Conservation (phyloP, 2,329 filamentous ascomycete genomes). For the Diaporthe ilicicola region DNA sequence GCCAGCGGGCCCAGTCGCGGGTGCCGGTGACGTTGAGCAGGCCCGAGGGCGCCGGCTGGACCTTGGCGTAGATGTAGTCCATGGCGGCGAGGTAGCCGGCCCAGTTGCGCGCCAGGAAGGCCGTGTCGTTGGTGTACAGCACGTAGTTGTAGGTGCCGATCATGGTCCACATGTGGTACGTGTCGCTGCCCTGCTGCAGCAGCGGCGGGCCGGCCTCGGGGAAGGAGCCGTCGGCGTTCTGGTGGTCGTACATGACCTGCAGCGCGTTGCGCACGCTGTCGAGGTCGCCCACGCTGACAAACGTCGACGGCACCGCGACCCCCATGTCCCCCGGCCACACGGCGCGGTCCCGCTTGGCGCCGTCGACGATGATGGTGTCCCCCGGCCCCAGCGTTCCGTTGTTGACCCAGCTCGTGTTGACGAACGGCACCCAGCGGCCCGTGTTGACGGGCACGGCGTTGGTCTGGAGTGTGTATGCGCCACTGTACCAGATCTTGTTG, state of each 20-base stretch:
- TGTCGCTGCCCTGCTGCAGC: conserved; percentile 44
- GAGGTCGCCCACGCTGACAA: conserved; percentile 59
- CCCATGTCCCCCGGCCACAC: conserved; percentile 68
- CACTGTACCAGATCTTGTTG: conserved; percentile 62
- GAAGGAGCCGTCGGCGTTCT: conserved; percentile 52
- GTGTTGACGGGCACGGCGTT: conserved; percentile 44
- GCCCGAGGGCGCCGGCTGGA: conserved; percentile 40
- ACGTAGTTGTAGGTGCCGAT: conserved; percentile 65
- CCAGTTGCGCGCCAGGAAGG: conserved; percentile 45
- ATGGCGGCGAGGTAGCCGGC: conserved; percentile 43
- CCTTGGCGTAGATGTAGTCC: conserved; percentile 40
- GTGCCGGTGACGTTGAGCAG: conserved; percentile 59
- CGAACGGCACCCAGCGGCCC: conserved; percentile 45
- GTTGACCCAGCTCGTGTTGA: conserved; percentile 50
- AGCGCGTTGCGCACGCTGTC: conserved; percentile 57
- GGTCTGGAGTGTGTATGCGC: conserved; percentile 55
- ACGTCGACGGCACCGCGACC: conserved; percentile 58
- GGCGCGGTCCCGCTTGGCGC: conserved; percentile 62
- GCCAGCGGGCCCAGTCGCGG: conserved; percentile 60
- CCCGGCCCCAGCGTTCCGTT: conserved; percentile 44
- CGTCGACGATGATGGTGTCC: conserved; percentile 52
- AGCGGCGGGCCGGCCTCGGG: conserved; percentile 59
- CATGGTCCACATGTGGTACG: conserved; percentile 53
- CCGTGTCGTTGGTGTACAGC: conserved; percentile 58
- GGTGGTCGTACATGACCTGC: conserved; percentile 50